Evolutionary conservation across 169 alveolate species (phyloP), one percentile per base, ranked within the genome.

Genomic region (Eimeria brunetti): DNA sequence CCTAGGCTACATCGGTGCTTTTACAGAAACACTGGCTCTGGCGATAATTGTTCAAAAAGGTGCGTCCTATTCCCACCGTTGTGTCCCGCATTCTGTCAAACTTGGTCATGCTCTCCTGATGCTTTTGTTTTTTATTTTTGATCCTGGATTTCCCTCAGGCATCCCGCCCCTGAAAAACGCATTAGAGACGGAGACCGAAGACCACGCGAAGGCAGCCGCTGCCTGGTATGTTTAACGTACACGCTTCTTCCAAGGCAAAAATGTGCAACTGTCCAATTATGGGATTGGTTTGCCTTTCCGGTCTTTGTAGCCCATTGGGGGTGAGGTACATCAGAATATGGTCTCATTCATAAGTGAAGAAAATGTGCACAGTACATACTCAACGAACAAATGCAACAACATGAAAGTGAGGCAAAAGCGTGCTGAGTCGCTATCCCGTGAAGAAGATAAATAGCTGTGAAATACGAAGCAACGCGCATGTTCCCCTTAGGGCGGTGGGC

Each of bases 101-200:
- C 56, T 1, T 30, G 78, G 18, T 14, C 49, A 9, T 33, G 49
- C 78, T 2, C 14, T 36, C 53, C 33, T 14, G 38, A 9, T 58
- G n/a, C 85, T 41, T 9, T 46, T 80, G 36, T 12, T 8, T 11
- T 27, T 46, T 0, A 7, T 1, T 5, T 30, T n/a, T 12, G 27
- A 12, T 46, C 64, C 11, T 20, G 56, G 30, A 11, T 16, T 36
- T 49, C 12, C 60, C 49, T 0, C 81, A 86, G 99, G 99, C 38
- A 98, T 98, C 88, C 98, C 99, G n/a, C 99, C 99, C 6, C 97
- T 98, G 62, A 98, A 98, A 96, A 99, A 98, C 85, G 99, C 99
- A 24, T 96, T 98, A 60, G 98, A 97, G 94, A 98, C 98, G 83
- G 99, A 98, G 94, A 98, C 99, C 12, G 99, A 98, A 85, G 99